Percentiles rank a stretch among this genome's conserved stretches.
These are phyloP conservation scores for Neonectria hederae DNA, from an alignment of 2,329 filamentous ascomycete genomes.

Conservation along the genomic window DNA sequence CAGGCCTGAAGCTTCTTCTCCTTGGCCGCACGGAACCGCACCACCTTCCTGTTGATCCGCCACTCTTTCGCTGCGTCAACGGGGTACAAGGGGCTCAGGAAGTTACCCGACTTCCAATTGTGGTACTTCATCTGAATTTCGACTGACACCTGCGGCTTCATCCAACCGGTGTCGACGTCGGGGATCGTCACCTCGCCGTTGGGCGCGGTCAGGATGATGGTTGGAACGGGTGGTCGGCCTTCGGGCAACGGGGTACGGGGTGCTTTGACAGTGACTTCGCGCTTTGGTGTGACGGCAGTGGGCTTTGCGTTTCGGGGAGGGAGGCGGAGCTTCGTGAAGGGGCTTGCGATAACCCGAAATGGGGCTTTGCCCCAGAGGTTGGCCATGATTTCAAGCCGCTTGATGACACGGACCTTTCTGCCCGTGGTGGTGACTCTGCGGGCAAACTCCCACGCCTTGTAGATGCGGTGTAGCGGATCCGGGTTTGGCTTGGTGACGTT, in stretches of 20 bases:
- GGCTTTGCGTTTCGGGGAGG: neutral
- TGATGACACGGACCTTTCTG: neutral
- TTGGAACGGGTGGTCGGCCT: neutral
- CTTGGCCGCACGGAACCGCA: neutral
- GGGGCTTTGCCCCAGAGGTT: neutral
- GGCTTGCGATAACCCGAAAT: neutral
- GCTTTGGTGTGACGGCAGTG: neutral
- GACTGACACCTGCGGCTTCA: neutral
- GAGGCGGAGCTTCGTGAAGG: neutral
- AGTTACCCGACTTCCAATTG: neutral
- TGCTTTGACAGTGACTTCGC: neutral
- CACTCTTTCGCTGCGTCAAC: neutral
- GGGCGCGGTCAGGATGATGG: constrained; percentile 25
- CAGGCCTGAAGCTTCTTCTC: neutral
- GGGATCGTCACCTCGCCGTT: neutral
- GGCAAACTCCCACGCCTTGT: neutral
- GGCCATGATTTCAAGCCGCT: neutral
- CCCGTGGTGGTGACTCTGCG: neutral
- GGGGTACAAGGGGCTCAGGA: constrained; percentile 12
- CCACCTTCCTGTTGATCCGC: neutral
- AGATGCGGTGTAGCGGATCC: neutral
- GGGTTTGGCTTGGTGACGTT: neutral
- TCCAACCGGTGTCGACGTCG: constrained; percentile 6
- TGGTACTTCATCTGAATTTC: neutral
- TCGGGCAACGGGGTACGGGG: neutral